Evolutionary conservation across 352 stramenopile genomes (phyloP).

Genomic region (Globisporangium orthogonon): DNA sequence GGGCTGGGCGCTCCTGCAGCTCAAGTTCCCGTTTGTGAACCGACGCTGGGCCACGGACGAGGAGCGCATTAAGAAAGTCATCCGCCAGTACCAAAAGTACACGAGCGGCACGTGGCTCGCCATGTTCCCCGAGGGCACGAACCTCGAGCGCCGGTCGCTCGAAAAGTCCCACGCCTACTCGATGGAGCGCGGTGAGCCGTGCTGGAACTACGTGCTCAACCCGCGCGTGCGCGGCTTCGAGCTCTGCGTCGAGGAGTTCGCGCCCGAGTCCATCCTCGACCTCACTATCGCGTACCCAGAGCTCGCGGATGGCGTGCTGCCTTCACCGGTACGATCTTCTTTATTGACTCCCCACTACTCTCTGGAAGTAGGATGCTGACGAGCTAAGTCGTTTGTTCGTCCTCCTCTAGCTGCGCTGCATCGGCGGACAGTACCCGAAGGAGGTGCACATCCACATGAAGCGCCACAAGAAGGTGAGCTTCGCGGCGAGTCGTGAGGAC

Average conservation of each 20-base stretch:
- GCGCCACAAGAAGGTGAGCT: constrained; percentile 36
- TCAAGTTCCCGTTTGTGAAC: constrained; percentile 70
- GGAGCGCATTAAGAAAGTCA: constrained; percentile 30
- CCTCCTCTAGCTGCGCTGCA: constrained; percentile 32
- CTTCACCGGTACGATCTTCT: constrained; percentile 38
- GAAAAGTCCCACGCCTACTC: constrained; percentile 56
- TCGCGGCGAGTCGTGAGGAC: constrained; percentile 33
- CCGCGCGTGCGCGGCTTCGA: constrained; percentile 64
- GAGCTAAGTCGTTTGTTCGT: too few species aligned
- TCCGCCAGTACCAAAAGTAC: constrained; percentile 48
- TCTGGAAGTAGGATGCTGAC: not conserved
- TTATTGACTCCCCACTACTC: not conserved
- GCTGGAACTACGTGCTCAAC: constrained; percentile 65
- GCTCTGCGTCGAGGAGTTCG: constrained; percentile 54
- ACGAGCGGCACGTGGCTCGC: constrained; percentile 46
- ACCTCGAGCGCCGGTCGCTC: constrained; percentile 63
- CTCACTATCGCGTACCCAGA: constrained; percentile 75
- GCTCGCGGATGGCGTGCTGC: constrained; percentile 54
- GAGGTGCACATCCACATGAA: constrained; percentile 74
- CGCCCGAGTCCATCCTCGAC: constrained; percentile 65
- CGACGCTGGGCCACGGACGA: constrained; percentile 68
- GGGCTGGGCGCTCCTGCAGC: constrained; percentile 60
- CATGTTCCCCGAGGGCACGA: constrained; percentile 80
- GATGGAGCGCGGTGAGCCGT: constrained; percentile 28
- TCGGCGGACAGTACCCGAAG: constrained; percentile 53